Evolutionary conservation across 805 yeast species (phyloP), one percentile per base, ranked within the genome.

Genomic region (Candida chauliodis): DNA sequence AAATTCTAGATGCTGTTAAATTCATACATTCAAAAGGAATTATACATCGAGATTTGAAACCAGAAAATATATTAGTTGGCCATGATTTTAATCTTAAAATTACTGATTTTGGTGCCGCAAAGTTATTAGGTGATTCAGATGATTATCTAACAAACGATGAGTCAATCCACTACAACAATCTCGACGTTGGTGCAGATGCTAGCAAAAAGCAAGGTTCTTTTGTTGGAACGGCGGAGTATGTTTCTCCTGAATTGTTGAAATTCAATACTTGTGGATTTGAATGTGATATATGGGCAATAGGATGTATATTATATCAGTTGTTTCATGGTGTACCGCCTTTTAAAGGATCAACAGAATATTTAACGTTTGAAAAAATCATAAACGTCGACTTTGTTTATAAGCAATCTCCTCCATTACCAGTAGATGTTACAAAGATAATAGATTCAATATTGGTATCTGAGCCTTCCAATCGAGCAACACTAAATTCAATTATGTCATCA

Each of bases 21-120:
- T 93, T 83, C 62, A 89, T 91, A 66, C 98, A 93, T 56, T 76
- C 78, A 41, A 83, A 79, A 49, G 96, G 96, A 1, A 86, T 91
- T 8, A 84, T 93, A 14, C 99, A 91, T 57, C 72, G 99, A 45
- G 99, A 93, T 61, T 66, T 93, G 52, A 91, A 91, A 59, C 99
- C 99, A 0, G 99, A 91, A 52, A 91, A 91, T 55, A 84, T 91
- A 34, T 59, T 91, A 48, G 75, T 93, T 33, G 91, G 85, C 53
- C 79, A 79, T 44, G 93, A 87, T 40, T 87, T 90, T 76, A 81
- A 86, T 51, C 64, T 93, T 43, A 88, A 90, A 75, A 81, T 93
- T 40, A 93, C 98, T 2, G 99, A 93, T 62, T 93, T 93, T 60
- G 99, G 99, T 8, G 95, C 98, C n/a, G 99, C 98, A 1, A 88